A percentile compares a stretch with the other conserved stretches of the same genome.
phyloP scores from a whole-genome alignment of 2,329 filamentous ascomycete species.

The Cladosporium sp. region DNA sequence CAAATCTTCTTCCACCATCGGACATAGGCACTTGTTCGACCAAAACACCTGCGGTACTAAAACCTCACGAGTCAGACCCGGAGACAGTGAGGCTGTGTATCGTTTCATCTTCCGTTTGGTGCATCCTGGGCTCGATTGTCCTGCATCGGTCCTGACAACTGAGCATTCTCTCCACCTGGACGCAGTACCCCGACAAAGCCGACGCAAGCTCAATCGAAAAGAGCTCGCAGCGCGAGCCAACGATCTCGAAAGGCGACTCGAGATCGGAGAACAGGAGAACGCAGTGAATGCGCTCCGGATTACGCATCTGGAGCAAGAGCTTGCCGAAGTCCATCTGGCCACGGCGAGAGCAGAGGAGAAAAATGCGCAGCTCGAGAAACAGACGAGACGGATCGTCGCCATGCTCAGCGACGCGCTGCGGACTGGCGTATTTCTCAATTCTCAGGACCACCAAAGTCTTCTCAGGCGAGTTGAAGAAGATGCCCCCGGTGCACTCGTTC shows the following conservation, averaged over 20 bases:
- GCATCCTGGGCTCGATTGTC: neutral
- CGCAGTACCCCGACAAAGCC: neutral
- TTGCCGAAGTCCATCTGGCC: neutral
- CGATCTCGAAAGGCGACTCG: neutral
- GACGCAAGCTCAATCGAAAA: neutral
- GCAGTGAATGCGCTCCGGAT: neutral
- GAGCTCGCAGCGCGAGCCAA: neutral
- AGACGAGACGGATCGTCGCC: neutral
- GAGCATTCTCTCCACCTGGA: neutral
- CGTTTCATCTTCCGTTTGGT: neutral
- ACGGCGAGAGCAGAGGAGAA: neutral
- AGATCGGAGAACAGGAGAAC: neutral
- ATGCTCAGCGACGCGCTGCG: neutral
- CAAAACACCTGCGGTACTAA: neutral
- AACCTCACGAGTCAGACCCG: neutral
- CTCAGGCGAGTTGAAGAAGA: neutral
- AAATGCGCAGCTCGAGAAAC: neutral
- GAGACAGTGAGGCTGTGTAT: neutral
- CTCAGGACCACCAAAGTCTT: neutral
- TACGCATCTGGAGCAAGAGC: neutral
- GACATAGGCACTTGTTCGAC: neutral
- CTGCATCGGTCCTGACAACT: neutral
- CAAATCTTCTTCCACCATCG: neutral
- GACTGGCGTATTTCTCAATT: neutral
- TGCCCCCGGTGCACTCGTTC: neutral